A percentile compares a stretch with the other conserved stretches of the same genome.
Evolutionary conservation across 2,329 filamentous ascomycete species (phyloP).

Genomic region (Ophiostoma quercus): DNA sequence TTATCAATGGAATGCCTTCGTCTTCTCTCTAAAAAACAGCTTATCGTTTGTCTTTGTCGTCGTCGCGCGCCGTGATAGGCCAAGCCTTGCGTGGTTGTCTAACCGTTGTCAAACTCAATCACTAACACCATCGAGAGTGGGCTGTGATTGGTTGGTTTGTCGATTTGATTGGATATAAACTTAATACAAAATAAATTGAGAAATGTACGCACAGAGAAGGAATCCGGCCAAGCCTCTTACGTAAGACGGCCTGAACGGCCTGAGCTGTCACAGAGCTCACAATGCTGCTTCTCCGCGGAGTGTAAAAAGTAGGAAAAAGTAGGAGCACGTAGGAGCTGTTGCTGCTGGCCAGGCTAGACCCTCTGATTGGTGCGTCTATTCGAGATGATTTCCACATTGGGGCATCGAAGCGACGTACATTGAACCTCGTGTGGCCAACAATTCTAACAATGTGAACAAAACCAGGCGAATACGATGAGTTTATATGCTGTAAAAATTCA

Average conservation of each 20-base stretch:
- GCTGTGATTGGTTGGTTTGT: neutral
- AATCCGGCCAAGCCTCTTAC: neutral
- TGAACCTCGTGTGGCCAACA: neutral
- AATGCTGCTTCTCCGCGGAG: neutral
- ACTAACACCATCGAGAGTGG: constrained; percentile 22
- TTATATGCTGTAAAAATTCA: no score
- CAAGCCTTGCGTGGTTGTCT: constrained; percentile 25
- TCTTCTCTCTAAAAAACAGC: neutral
- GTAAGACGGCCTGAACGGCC: neutral
- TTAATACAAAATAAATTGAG: neutral
- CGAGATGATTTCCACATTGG: neutral
- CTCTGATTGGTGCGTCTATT: neutral
- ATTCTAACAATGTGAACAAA: no score
- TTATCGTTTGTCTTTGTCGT: constrained; percentile 18
- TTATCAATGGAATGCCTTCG: neutral
- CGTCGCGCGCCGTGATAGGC: constrained; percentile 25
- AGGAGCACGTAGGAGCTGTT: no score
- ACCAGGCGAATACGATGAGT: no score
- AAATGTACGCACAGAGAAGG: no score
- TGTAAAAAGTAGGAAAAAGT: neutral
- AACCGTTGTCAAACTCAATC: constrained; percentile 27
- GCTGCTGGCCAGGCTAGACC: neutral
- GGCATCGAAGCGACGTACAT: neutral
- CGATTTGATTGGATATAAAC: neutral
- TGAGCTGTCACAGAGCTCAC: neutral